Base-by-base conservation (phyloP, 352 stramenopile genomes). In the Phytophthora pluvialis region DNA sequence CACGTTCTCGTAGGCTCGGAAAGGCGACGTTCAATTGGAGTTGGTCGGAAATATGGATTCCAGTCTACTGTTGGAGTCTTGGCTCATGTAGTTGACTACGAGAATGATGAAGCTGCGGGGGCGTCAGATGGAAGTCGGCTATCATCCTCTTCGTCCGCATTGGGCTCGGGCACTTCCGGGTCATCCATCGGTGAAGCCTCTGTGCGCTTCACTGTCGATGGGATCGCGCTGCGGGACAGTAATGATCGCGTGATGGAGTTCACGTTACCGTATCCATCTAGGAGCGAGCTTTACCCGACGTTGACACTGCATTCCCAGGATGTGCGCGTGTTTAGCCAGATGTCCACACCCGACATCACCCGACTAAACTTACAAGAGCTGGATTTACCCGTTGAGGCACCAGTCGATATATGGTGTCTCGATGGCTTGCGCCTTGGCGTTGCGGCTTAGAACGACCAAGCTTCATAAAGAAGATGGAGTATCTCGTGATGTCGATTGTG, bases 261-360 rank as follows among this genome's bases (percentile, higher is more conserved):
- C 50, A 70, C 69, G 18, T 45, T 93, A 36, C 68, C 72, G 21
- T 83, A 93, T 35, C 81, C 86, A 25, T 68, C 83, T 0, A 66
- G 72, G 25, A 83, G 76, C 18, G 88, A 96, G 47, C 67, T 96
- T 60, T 96, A 85, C 53, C 88, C 88, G 57, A 96, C 88, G 3
- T 70, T 96, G 58, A 93, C 86, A 25, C 75, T 96, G 36, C 86
- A 96, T 73, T 93, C 86, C 21, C 87, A 91, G 42, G 81, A 89
- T 45, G 73, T 92, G 16, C 81, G 89, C 43, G 86, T 93, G 11
- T 83, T 89, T 50, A 86, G 84, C 31, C 83, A 86, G 26, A 93
- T 96, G 64, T 94, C 86, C 42, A 78, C 78, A 26, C 77, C 86
- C 1, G 86, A 94, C 53, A 85, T 94, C 39, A 75, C 61, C 7